Base-by-base conservation (phyloP, 306 rosid species). In the Trifolium pratense region DNA sequence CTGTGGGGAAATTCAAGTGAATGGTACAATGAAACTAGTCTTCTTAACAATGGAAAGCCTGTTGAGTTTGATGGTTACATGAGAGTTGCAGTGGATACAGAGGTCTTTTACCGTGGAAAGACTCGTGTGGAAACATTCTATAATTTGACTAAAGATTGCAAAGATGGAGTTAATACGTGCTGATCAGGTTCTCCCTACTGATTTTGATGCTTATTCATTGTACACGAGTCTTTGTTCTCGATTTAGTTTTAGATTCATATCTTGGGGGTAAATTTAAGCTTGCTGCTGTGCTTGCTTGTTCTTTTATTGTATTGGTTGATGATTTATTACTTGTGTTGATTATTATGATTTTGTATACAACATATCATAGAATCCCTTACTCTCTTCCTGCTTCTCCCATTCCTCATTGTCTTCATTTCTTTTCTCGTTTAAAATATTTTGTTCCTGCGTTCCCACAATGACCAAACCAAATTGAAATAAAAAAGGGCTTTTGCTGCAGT, bases 1-100 rank as follows among this genome's bases (percentile, higher is more conserved):
- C 78, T 95, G 75, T 95, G 99, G 97, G 94, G 89, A 37, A 86
- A 83, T 75, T 68, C 89, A 1, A 95, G 97, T 37, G 99, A 95
- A 79, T 95, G 99, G 99, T 88, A 83, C 86, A 95, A 92, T 45
- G 99, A 92, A 80, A 91, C 93, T 0, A 80, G 12, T 6, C 67
- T 75, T 66, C 77, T 95, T 75, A 95, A 91, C 83, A 78, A 90
- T 17, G 96, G 96, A 65, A 81, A 68, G 23, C 93, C 92, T 4
- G 97, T 95, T 42, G 97, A 95, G 84, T 95, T 95, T 82, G 99
- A 95, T 79, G 99, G 97, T 63, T 91, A 89, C 89, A 95, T 95
- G 99, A 95, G 97, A 84, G 99, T 83, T 55, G 99, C 92, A 1
- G 97, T 95, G 71, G 99, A 95, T 78, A 95, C 99, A 0, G 99